Percentiles rank a stretch among this genome's conserved stretches.
These are phyloP conservation scores for Diaporthe caulivora DNA, from an alignment of 2,329 filamentous ascomycete genomes.

Conservation along the genomic window DNA sequence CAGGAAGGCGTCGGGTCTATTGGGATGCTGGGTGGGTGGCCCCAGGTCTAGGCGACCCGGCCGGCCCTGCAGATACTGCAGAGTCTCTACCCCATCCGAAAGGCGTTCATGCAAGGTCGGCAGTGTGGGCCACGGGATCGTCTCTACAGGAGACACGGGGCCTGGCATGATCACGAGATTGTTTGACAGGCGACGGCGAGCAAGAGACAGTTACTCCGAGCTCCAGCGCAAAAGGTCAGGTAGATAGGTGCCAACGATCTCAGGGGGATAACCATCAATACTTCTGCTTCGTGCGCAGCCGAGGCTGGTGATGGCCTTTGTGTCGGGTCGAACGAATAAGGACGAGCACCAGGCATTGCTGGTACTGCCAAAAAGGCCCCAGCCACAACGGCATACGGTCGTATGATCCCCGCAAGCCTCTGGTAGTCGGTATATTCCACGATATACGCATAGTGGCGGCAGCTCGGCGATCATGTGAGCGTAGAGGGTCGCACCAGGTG, in stretches of 20 bases:
- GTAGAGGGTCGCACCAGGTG: slow-evolving; percentile 10
- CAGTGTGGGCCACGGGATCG: slow-evolving; percentile 13
- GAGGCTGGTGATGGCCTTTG: neutral
- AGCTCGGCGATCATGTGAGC: slow-evolving; percentile 27
- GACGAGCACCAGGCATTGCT: neutral
- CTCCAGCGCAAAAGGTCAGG: neutral
- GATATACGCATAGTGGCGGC: slow-evolving; percentile 4
- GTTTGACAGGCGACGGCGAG: slow-evolving; percentile 5
- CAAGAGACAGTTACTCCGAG: slow-evolving; percentile 21
- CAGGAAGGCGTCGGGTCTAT: slow-evolving; percentile 6
- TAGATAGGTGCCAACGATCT: neutral
- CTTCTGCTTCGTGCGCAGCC: neutral
- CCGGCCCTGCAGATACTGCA: slow-evolving; percentile 20
- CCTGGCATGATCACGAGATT: neutral
- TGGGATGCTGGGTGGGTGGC: neutral
- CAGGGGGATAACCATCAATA: neutral
- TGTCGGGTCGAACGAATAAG: neutral
- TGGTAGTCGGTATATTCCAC: neutral
- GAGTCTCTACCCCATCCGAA: slow-evolving; percentile 1
- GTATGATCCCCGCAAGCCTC: slow-evolving; percentile 28
- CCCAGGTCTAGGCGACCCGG: neutral
- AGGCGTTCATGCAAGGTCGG: slow-evolving; percentile 19
- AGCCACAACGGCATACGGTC: slow-evolving; percentile 19
- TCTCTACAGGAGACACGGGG: neutral
- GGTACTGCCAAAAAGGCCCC: neutral